Evolutionary conservation across 768 basidiomycete genomes (phyloP), one percentile per base, ranked within the genome.

Genomic region (Mycena sanguinolenta): DNA sequence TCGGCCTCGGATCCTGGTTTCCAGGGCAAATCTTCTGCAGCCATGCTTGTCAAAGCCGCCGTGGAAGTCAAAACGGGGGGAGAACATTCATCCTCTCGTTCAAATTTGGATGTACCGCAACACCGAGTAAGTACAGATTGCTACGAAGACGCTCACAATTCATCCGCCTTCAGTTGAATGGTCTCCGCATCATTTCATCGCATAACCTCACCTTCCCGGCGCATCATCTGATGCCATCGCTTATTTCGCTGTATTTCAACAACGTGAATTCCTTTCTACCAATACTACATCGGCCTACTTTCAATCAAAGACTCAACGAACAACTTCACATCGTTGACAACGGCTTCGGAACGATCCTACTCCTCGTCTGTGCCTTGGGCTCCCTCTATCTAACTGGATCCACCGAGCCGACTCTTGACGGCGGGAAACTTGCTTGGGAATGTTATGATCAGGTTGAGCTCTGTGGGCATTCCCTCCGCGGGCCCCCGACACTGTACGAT

Each of bases 311-410:
- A 42, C 71, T 86, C 39, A 67, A 62, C 3, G 76, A 82, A 5
- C 80, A 81, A 0, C 71, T 83, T 5, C 84, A 89, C 71, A 63
- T 80, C 13, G 76, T 74, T 1, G 79, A 87, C 49, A 10, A 74
- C 0, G 73, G 78, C 0, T 89, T 91, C 69, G 81, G 78, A 0
- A 67, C 79, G 3, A 80, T 83, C 1, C 84, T 90, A 50, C 79
- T 90, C 9, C 77, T 88, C 13, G 81, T 89, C 0, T 88, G 87
- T 73, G 89, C 91, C 0, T 74, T 84, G 42, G 90, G 84, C 1
- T 76, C 86, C 9, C 32, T 65, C 16, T 71, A 62, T 30, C 34
- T 57, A n/a, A 13, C 59, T 0, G 32, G 13, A 5, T 12, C 55
- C 9, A 23, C 55, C 17, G 21, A 32, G 8, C 28, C 42, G 21